Evolutionary conservation across 768 basidiomycete genomes (phyloP), one percentile per base, ranked within the genome.

Genomic region (Tricholoma flavovirens): DNA sequence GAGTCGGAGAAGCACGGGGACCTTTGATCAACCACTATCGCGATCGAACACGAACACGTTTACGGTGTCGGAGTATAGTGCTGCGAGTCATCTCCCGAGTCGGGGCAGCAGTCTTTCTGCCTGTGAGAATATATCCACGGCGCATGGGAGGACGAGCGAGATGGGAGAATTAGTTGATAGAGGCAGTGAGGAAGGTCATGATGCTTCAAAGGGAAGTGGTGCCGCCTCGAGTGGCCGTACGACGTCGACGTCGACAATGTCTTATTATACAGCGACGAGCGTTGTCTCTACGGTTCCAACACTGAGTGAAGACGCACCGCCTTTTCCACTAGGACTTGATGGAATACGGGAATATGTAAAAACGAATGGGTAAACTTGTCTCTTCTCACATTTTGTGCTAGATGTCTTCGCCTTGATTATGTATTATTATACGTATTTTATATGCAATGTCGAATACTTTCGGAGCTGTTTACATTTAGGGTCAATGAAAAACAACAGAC

Each of bases 11-110:
- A 66, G 58, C 51, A 55, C 60, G 19, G 61, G 66, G 7, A 56
- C 40, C 4, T 40, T 66, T 1, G 75, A 74, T 56, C 68, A 75
- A 12, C 75, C 77, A 36, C 72, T 73, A 4, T 78, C 78, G 33
- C 65, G 74, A 45, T 70, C 71, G 35, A 70, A 71, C 45, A 68
- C 71, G 35, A 70, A 71, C 45, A 68, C 72, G 14, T 60, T 72
- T 19, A 70, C 70, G 24, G 62, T 66, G 59, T 60, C 61, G 51
- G 71, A 69, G 8, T 57, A 66, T 48, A 64, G 62, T 24, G 64
- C 59, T 51, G 67, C 55, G 42, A 69, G 70, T 56, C 69, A 66
- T 17, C 67, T 71, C 19, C 68, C 72, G n/a, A 79, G 75, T 54
- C 64, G 75, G 35, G 59, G 68, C 12, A 72, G 70, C 53, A 76